Base-by-base conservation (phyloP, 306 rosid species). In the Leucaena leucocephala region DNA sequence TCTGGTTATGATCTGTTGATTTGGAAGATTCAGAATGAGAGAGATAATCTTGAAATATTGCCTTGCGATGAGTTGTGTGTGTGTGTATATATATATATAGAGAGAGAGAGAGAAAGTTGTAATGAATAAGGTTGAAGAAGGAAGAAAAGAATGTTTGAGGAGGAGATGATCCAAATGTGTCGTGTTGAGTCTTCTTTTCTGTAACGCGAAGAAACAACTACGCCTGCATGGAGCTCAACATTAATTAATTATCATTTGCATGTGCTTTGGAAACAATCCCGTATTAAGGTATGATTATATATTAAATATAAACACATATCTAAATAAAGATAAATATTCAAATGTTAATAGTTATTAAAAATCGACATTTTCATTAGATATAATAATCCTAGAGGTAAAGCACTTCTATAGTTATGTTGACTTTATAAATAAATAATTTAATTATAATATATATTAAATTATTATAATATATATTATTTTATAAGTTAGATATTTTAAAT, bases 111-210 rank as follows among this genome's bases (percentile, higher is more conserved):
- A 52, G 11, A 52, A 3, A n/a, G 58, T 52, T 16, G 11, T 4
- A 46, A 39, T 38, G 27, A 3, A 54, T 74, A 58, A 45, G 46
- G 48, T 71, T 5, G 80, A 74, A 72, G 74, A 71, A 77, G 61
- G 35, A 79, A 88, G 89, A 62, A 90, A 87, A 79, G 92, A 81
- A 90, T 92, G 71, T 82, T 72, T 79, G 80, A 43, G 59, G 68
- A 80, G 7, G 27, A 78, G 71, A 80, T 15, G 27, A 75, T 15
- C 35, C 46, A 80, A 79, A 87, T 78, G 86, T 84, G 19, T 38
- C 4, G 7, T 2, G 3, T n/a, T 40, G 35, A 67, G 72, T 42
- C 87, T 91, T 87, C 93, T 83, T 89, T 89, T 76, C 91, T 79
- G 65, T 7, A 50, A 62, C 36, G 52, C 72, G 76, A 86, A 80